Base-by-base conservation (phyloP, 768 basidiomycete species). In the Auricularia cornea region DNA sequence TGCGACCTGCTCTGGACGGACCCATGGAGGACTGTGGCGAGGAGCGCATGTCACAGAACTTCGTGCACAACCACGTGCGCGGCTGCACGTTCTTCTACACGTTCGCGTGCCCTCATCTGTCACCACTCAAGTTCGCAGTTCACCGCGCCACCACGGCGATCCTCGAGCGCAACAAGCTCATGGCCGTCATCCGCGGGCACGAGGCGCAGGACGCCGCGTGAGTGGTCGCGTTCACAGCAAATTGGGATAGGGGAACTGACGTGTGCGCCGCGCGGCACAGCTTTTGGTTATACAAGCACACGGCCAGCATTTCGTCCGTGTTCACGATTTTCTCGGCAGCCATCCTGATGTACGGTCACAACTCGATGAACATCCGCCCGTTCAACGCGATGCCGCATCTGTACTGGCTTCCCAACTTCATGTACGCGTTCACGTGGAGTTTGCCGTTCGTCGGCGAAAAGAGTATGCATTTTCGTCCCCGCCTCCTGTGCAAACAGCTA, bases 361-460 rank as follows among this genome's bases (percentile, higher is more conserved):
- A 94, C 77, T 94, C 91, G 62, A 94, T 97, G 79, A 97, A 93
- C 60, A 96, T 98, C 64, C 83, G 94, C 63, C 92, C 93, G 72
- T 94, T 90, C 69, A 88, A 88, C 71, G 83, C 81, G 60, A 84
- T 79, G 33, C 81, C 88, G n/a, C 92, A 94, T 70, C 92, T 92
- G 3, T 97, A 92, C 74, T 95, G 94, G 93, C 73, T 98, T 31
- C 95, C 95, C 0, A 97, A 97, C 77, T 97, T 97, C 69, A 95
- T 95, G 85, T 92, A 98, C 71, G 94, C 93, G 32, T 98, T 98
- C 72, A 96, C 94, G 12, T 98, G 95, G 96, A 92, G 90, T 81
- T 73, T 98, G 63, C 96, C 96, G 0, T 98, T 98, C 72, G 94
- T 98, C 3, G 95, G 94, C 60, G 87, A 92, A 67, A 98, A 98